phyloP scores from a whole-genome alignment of 192 early-diverging fungal genomes.

The Borealophlyctis nickersoniae region DNA sequence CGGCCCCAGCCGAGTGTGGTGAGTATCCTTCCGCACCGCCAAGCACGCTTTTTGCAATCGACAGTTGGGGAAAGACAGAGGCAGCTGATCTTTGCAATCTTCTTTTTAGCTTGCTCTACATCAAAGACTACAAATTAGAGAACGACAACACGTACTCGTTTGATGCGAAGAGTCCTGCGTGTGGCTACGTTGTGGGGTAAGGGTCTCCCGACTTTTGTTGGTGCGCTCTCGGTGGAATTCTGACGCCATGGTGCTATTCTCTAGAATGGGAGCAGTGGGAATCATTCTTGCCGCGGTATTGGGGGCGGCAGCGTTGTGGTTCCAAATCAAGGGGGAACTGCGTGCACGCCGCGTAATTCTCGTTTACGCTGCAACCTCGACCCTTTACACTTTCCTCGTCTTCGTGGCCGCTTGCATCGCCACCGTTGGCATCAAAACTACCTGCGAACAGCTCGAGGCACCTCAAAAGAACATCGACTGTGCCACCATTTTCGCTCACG shows the following conservation, averaged over 20 bases:
- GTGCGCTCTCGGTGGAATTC: neutral
- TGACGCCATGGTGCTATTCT: neutral
- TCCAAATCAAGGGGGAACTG: conserved; percentile 24
- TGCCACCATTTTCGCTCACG: conserved; percentile 26
- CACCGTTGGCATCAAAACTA: conserved; percentile 29
- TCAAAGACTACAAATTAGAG: neutral
- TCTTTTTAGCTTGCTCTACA: neutral
- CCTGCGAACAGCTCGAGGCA: conserved; percentile 32
- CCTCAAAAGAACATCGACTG: conserved; percentile 19
- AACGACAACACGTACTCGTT: neutral
- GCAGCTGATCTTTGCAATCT: neutral
- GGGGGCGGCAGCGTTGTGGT: conserved; percentile 28
- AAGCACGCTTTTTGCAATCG: no score
- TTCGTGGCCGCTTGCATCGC: conserved; percentile 33
- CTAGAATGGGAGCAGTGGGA: conserved; percentile 19
- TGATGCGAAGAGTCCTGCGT: neutral
- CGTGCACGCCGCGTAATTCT: conserved; percentile 31
- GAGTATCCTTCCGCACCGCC: no score
- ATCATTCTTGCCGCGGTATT: conserved; percentile 23
- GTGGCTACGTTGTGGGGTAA: neutral
- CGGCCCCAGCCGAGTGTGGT: conserved; percentile 27
- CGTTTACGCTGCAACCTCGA: conserved; percentile 28
- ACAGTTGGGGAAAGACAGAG: neutral
- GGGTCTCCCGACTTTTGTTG: no score
- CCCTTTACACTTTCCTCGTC: conserved; percentile 24